Conservation (phyloP, 2,329 filamentous ascomycete species). For the Colletotrichum sp. region DNA sequence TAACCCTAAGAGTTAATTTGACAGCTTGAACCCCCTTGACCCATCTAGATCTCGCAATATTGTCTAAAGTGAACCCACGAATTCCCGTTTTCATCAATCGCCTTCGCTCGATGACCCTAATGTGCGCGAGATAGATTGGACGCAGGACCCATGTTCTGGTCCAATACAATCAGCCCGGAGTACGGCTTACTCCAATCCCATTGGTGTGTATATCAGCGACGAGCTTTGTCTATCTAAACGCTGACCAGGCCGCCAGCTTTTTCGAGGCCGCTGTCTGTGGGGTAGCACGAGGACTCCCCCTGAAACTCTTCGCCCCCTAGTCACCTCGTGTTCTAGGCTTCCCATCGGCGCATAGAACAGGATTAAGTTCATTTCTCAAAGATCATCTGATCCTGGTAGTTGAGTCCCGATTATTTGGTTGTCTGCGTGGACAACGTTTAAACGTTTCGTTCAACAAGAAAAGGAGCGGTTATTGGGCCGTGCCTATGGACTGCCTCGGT, state of each 20-base stretch:
- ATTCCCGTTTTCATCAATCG: background rate
- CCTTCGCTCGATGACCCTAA: background rate
- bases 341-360: background rate
- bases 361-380: background rate
- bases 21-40: background rate
- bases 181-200: background rate
- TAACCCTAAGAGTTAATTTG: background rate
- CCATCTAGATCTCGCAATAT: background rate
- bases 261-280: background rate
- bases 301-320: background rate
- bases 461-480: background rate
- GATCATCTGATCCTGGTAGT: background rate
- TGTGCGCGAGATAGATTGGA: background rate
- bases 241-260: background rate
- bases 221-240: background rate
- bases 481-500: background rate
- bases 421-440: background rate
- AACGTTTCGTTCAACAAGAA: background rate
- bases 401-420: background rate
- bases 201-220: background rate
- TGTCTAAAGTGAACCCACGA: background rate
- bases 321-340: background rate
- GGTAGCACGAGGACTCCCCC: background rate
- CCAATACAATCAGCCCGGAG: background rate
- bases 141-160: background rate